Evolutionary conservation across 2,329 filamentous ascomycete genomes (phyloP), one percentile per base, ranked within the genome.

Genomic region (Hyphodiscus sp.): DNA sequence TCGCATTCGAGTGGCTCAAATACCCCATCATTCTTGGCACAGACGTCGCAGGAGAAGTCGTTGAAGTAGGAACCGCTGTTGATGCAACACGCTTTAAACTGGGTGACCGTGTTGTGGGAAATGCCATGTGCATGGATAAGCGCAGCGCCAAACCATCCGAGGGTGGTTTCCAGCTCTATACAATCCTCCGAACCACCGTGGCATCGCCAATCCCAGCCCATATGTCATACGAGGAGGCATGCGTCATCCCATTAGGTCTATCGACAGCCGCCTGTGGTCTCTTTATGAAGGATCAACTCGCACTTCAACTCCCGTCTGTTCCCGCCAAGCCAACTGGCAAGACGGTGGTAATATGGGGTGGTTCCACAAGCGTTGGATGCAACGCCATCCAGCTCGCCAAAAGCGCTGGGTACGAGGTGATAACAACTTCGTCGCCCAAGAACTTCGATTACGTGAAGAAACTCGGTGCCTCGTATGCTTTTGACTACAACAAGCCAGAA

Each of bases 371-470:
- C 29, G 54, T 58, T 10, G 58, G 58, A n/a, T 47, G 50, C 20
- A 68, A 66, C 7, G 72, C 72, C 0, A 73, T 76, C 48, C 74
- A 77, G 55, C 64, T 76, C 2, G 73, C 71, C 0, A 65, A 64
- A 1, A 70, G 67, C 0, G 64, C 71, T 7, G 73, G 73, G 9
- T 68, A 73, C 48, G 69, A 70, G 38, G 71, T 76, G 4, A 58
- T 74, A 38, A 59, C 66, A 1, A 71, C 69, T 5, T 67, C 65
- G 48, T 72, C 70, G 3, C 65, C 68, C 3, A 50, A 54, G n/a
- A 70, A 70, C 58, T 70, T 68, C 49, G 64, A 66, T 5, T 64
- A 74, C 1, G 69, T 71, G 29, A 62, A 66, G 41, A 50, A 45
- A 0, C 70, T 64, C 46, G 74, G 74, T 5, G 74, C 74, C 0